Evolutionary conservation across 2,329 filamentous ascomycete species (phyloP), one percentile per base, ranked within the genome.

Genomic region (Nemania diffusa): DNA sequence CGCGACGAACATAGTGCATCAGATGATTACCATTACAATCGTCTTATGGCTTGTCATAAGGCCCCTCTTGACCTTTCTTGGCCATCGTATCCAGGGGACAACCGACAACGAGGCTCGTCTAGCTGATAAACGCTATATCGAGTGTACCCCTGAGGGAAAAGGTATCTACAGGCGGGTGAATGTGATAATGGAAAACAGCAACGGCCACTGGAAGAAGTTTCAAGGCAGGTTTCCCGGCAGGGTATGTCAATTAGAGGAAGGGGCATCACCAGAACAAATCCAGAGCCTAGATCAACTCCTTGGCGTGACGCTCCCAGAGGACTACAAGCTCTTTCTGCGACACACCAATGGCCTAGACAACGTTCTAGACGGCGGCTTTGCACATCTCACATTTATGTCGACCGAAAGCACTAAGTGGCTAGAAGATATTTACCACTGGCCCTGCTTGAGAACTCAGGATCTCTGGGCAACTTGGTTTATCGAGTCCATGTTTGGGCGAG

Each of bases 331-430:
- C 8, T 65, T 60, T 15, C 24, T 65, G 2, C 50, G 15, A 34
- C 32, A 51, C 24, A 65, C 62, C 26, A 61, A 61, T 15, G 62
- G 62, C 24, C 42, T 61, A 4, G 13, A 42, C 3, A 37, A 57
- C 11, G 22, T 61, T 4, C 11, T 50, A 8, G 57, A 61, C 27
- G 62, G 57, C 57, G n/a, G 40, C 11, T n/a, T 34, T 5, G 11
- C 26, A 11, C 20, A 27, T 4, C 26, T 60, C 48, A 37, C 37
- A 1, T 59, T 64, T 20, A 6, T 52, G 5, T 29, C 62, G 13
- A 27, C 56, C 9, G 27, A 64, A 20, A 40, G 17, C 50, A 20
- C 24, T 5, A 6, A 26, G n/a, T 59, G 15, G 37, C 20, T 9
- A 26, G 29, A 9, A 26, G 20, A 29, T 2, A 22, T 22, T 5